Percentiles rank a stretch among this genome's conserved stretches.
Evolutionary conservation across 176 grass and related monocot species (phyloP).

Genomic region (Zoysia pacifica): DNA sequence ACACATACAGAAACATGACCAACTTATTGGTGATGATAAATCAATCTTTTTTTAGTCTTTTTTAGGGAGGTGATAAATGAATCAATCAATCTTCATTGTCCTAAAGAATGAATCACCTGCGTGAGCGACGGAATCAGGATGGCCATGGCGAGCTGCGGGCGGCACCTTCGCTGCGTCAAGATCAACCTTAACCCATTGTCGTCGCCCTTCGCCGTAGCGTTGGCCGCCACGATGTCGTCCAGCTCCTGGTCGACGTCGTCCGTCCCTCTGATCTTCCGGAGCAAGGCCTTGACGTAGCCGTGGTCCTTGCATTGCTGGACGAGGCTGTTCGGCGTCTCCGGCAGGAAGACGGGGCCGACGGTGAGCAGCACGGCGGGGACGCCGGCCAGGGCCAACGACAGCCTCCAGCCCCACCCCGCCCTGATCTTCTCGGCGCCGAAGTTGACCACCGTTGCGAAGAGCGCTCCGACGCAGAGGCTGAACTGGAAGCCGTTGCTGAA

Average conservation of each 20-base stretch:
- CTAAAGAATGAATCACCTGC: constrained; percentile 20
- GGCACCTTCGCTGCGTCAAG: constrained; percentile 28
- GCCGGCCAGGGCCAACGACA: constrained; percentile 47
- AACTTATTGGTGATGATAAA: neutral
- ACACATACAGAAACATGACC: neutral
- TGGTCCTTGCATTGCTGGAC: constrained; percentile 37
- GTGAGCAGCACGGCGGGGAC: constrained; percentile 48
- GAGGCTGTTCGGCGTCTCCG: constrained; percentile 60
- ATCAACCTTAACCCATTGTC: neutral
- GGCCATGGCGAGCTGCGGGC: constrained; percentile 51
- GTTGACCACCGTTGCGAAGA: constrained; percentile 49
- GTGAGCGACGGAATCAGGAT: constrained; percentile 48
- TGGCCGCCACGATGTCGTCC: constrained; percentile 42
- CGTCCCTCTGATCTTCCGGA: constrained; percentile 45
- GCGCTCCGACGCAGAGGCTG: constrained; percentile 35
- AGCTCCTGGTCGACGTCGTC: constrained; percentile 48
- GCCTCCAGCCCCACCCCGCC: constrained; percentile 54
- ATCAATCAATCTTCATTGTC: too few relatives aligned
- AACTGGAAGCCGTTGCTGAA: constrained; percentile 67
- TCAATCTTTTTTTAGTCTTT: too few relatives aligned
- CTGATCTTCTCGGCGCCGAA: constrained; percentile 51
- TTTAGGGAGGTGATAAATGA: too few relatives aligned
- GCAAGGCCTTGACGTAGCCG: constrained; percentile 18
- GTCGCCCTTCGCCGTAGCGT: neutral
- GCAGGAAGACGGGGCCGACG: constrained; percentile 51